Evolutionary conservation across 768 basidiomycete species (phyloP), one percentile per base, ranked within the genome.

Genomic region (Phylloporus rhodoxanthus): DNA sequence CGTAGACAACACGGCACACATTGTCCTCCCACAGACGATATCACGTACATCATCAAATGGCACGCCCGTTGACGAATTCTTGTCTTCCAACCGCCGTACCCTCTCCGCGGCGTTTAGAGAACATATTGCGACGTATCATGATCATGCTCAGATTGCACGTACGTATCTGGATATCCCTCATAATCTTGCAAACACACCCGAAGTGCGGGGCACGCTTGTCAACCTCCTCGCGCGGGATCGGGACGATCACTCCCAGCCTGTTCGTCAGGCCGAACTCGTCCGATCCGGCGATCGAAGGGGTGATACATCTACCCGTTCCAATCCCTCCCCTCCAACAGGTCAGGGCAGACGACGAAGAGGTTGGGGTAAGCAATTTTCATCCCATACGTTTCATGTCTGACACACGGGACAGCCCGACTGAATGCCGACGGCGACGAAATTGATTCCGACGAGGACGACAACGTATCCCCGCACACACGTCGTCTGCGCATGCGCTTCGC

Each of bases 391-490:
- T 42, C 29, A 28, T 43, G 28, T 54, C 48, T 62, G 39, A 56
- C 46, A 56, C 43, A 6, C 11, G 42, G 9, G 36, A 15, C 53
- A 75, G 72, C 69, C 11, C 64, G 66, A 30, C 56, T 75, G 2
- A 65, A 72, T 53, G 66, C 74, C 2, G 80, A 85, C 58, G 84
- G 84, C 1, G 78, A 85, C 52, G 81, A 84, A 59, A 75, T 84
- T 48, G 70, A 80, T 2, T 74, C 75, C 0, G 80, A 80, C 17
- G 81, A 81, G 57, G 82, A 85, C 52, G 77, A 79, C 32, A 51
- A 52, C 26, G 57, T 51, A 45, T 69, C 82, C 15, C 81, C 83
- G 51, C 75, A 79, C 26, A 65, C 71, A 25, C 75, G 78, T 30
- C 76, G 75, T 47, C 69, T 73, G 59, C 74, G 77, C 9, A 58